Evolutionary conservation across 345 rosid genomes (phyloP).

Genomic region (Boechera retrofracta): DNA sequence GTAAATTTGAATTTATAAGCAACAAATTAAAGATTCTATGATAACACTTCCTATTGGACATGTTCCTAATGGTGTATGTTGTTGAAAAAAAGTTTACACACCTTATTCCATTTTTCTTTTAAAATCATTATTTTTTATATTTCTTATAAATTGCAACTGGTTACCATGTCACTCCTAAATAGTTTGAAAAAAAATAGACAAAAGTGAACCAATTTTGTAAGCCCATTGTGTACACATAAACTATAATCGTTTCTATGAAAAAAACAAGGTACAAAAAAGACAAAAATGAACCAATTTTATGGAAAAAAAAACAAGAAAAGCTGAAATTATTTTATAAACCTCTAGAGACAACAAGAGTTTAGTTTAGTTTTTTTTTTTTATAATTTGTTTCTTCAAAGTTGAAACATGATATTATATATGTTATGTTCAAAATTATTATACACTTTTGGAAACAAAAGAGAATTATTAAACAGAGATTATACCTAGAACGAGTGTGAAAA

Average conservation of each 20-base stretch:
- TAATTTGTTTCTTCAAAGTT: neutral
- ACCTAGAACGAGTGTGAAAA: neutral
- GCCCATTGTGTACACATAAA: no score
- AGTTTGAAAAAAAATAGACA: neutral
- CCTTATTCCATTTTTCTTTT: no score
- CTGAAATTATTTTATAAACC: neutral
- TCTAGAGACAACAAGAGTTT: neutral
- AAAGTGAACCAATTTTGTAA: no score
- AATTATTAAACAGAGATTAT: neutral
- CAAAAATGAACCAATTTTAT: no score
- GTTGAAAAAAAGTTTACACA: neutral
- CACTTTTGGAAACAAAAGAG: no score
- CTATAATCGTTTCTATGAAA: neutral
- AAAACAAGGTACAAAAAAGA: no score
- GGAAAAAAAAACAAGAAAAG: neutral
- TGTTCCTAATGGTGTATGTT: neutral
- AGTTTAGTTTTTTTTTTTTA: no score
- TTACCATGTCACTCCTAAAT: neutral
- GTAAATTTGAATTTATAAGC: neutral
- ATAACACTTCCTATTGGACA: neutral
- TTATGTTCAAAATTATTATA: neutral
- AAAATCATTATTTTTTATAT: no score
- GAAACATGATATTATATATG: neutral
- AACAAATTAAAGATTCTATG: no score
- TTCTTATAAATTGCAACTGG: no score